These are phyloP conservation scores for Colletotrichum incanum DNA, from an alignment of 2,329 filamentous ascomycete genomes.

Conservation along the genomic window DNA sequence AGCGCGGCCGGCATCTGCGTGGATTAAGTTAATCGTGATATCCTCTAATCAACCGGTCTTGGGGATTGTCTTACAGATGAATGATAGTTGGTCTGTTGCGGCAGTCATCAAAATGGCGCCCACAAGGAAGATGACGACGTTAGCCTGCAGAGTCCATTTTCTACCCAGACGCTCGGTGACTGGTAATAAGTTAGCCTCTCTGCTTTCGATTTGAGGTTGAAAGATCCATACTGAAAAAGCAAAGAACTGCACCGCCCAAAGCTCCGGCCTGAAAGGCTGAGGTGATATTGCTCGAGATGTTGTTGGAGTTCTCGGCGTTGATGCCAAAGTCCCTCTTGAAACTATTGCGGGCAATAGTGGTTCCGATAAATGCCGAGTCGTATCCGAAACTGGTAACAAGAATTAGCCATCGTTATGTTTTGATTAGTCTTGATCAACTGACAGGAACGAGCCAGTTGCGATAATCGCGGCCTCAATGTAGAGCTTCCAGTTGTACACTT, in stretches of 20 bases:
- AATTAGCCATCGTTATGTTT: neutral
- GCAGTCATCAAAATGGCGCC: conserved; percentile 61
- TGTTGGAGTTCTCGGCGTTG: conserved; percentile 48
- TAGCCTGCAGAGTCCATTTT: conserved; percentile 65
- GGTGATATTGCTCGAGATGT: conserved; percentile 61
- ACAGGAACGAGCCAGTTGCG: conserved; percentile 62
- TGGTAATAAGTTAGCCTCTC: conserved; percentile 1
- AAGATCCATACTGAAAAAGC: conserved; percentile 54
- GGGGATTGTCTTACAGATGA: conserved; percentile 54
- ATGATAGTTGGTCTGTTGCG: conserved; percentile 57
- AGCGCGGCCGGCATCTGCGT: conserved; percentile 64
- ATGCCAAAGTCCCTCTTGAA: conserved; percentile 62
- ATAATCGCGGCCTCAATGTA: conserved; percentile 65
- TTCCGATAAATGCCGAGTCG: conserved; percentile 69
- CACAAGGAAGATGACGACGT: conserved; percentile 60
- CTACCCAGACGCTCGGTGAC: conserved; percentile 64
- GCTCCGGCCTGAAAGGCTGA: conserved; percentile 65
- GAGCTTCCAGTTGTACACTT: conserved; percentile 70
- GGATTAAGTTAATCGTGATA: neutral
- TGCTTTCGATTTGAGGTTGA: conserved; percentile 14
- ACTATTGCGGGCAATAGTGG: conserved; percentile 64
- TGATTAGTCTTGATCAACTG: conserved; percentile 43
- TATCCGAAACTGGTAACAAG: conserved; percentile 62
- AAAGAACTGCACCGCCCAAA: conserved; percentile 67
- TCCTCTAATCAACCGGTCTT: too few relatives aligned